Evolutionary conservation across 495 filamentous ascomycete species (phyloP), one percentile per base, ranked within the genome.

Genomic region (Cercophora samala): DNA sequence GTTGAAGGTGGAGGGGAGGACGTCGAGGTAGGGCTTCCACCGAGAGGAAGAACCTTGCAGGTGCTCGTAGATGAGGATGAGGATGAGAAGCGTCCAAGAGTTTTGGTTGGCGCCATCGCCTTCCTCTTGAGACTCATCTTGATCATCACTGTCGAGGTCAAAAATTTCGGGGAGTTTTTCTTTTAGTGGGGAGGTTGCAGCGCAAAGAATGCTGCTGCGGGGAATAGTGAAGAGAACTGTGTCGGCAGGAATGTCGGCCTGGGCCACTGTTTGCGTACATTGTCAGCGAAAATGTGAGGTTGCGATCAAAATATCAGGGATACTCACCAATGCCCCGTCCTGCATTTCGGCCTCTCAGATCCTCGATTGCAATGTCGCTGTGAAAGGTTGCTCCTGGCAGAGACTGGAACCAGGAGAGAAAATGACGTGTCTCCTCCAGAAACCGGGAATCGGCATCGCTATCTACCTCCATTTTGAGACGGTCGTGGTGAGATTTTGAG

Each of bases 11-110:
- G 73, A 71, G 0, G 93, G 94, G 15, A 98, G 81, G 53, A 97
- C 81, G n/a, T 85, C 82, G 68, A 97, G 86, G 79, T 98, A 98
- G 0, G 88, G 86, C 24, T 84, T 84, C 93, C 93, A 98, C 46
- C 72, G 74, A 1, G 92, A 95, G 1, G 79, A 73, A 0, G 79
- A 74, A 5, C 88, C 86, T 42, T 79, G 83, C 21, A 87, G 73
- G 70, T 88, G 87, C 78, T 97, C 93, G 73, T 90, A 89, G 13
- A 96, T 83, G 85, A 97, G 87, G 56, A 91, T 84, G 15, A 95
- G 79, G 69, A 96, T 93, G 8, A 97, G 78, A 0, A 77, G 71
- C 1, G 78, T 76, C 82, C 82, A 84, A 0, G 80, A 75, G 65
- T 82, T 80, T 58, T 77, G 78, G 18, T 70, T 21, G 24, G 67